These are phyloP conservation scores for Tubosaeta brunneosetosa DNA, from an alignment of 768 basidiomycete genomes.

Conservation along the genomic window DNA sequence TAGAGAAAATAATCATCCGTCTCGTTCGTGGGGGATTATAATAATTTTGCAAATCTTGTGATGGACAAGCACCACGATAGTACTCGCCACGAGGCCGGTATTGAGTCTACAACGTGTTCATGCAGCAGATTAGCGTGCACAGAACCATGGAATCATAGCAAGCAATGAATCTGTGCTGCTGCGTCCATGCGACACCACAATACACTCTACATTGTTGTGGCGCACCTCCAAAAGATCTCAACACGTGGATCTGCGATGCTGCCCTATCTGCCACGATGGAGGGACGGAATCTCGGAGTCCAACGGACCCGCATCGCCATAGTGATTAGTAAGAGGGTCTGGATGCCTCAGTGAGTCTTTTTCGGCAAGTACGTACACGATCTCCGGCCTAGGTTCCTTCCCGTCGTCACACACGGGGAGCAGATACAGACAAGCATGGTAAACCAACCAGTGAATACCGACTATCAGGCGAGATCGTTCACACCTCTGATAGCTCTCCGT, in stretches of 20 bases:
- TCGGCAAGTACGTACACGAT: too few relatives aligned
- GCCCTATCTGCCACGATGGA: slow-evolving; percentile 9
- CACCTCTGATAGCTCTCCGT: not conserved
- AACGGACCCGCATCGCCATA: not conserved
- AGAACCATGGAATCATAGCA: not conserved
- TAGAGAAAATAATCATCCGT: too few relatives aligned
- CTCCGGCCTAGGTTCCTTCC: not conserved
- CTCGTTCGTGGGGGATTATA: too few relatives aligned
- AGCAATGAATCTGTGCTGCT: not conserved
- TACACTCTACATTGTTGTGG: not conserved
- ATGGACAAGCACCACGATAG: too few relatives aligned
- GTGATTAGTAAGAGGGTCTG: not conserved
- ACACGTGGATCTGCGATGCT: slow-evolving; percentile 7
- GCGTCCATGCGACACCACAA: not conserved
- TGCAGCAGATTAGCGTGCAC: not conserved
- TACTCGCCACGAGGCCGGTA: too few relatives aligned
- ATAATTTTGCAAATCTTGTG: too few relatives aligned
- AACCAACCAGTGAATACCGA: not conserved
- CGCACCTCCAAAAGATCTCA: slow-evolving; percentile 1
- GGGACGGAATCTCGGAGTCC: slow-evolving; percentile 8
- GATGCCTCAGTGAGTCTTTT: not conserved
- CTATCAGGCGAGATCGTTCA: not conserved
- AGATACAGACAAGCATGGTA: too few relatives aligned
- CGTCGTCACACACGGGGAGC: not conserved
- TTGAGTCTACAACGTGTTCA: not conserved